Evolutionary conservation across 352 stramenopile genomes (phyloP).

Genomic region (Blastocystis sp.): DNA sequence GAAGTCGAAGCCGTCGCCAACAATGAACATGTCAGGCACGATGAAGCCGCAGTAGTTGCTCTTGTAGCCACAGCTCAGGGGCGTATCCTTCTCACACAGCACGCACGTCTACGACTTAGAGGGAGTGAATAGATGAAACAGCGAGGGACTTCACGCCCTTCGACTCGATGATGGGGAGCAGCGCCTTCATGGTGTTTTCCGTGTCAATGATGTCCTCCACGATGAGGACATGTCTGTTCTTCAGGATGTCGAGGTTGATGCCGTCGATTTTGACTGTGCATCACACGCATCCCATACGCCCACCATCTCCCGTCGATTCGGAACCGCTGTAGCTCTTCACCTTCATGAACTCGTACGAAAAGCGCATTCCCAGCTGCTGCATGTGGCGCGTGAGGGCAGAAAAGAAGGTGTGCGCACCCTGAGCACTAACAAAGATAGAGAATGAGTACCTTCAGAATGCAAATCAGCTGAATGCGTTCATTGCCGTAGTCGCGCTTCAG

Average conservation of each 20-base stretch:
- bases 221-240: slow-evolving; percentile 83
- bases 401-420: slow-evolving; percentile 75
- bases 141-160: slow-evolving; percentile 84
- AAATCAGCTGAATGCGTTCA: slow-evolving; percentile 88
- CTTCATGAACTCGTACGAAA: slow-evolving; percentile 90
- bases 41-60: slow-evolving; percentile 93
- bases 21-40: slow-evolving; percentile 91
- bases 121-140: slow-evolving; percentile 77
- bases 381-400: slow-evolving; percentile 59
- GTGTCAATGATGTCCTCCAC: slow-evolving; percentile 98
- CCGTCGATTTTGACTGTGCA: slow-evolving; percentile 34
- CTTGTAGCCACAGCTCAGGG: slow-evolving; percentile 85
- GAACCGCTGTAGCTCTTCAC: slow-evolving; percentile 92
- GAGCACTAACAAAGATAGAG: neutral
- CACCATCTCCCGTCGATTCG: slow-evolving; percentile 84
- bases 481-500: slow-evolving; percentile 87
- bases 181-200: slow-evolving; percentile 88
- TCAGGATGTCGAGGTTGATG: slow-evolving; percentile 34
- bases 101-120: slow-evolving; percentile 61
- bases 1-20: slow-evolving; percentile 75
- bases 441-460: slow-evolving; percentile 84
- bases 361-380: slow-evolving; percentile 82
- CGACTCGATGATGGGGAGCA: slow-evolving; percentile 85
- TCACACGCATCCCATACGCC: neutral
- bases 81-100: slow-evolving; percentile 91